phyloP scores from a whole-genome alignment of 1,284 basidiomycete species.

The Pseudozyma thailandica region DNA sequence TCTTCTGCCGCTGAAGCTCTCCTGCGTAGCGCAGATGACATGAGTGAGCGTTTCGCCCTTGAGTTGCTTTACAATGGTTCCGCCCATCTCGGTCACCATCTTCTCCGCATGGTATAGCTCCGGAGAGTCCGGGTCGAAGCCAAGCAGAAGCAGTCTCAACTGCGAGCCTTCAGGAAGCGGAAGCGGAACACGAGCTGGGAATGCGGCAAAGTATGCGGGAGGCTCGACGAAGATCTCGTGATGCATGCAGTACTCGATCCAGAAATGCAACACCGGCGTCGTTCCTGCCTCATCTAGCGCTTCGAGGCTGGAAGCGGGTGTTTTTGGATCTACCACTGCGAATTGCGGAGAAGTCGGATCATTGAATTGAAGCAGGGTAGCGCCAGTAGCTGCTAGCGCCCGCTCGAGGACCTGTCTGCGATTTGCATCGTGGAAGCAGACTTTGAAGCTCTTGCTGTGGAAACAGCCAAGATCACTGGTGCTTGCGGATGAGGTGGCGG shows the following conservation, averaged over 20 bases:
- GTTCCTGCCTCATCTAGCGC: constrained; percentile 7
- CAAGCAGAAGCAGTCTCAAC: constrained; percentile 40
- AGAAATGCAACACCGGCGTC: constrained; percentile 53
- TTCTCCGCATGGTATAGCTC: constrained; percentile 53
- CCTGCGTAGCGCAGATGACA: constrained; percentile 38
- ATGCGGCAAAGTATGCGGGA: constrained; percentile 36
- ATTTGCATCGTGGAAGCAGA: constrained; percentile 27
- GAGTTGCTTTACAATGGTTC: constrained; percentile 29
- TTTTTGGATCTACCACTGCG: constrained; percentile 30
- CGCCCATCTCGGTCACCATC: constrained; percentile 46
- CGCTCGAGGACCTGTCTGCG: constrained; percentile 31
- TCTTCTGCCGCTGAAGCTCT: constrained; percentile 23
- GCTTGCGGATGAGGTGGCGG: not conserved
- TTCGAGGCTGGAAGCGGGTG: constrained; percentile 10
- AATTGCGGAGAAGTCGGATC: constrained; percentile 14
- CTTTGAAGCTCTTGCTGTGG: constrained; percentile 20
- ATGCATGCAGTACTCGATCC: constrained; percentile 59
- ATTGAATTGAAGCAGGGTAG: constrained; percentile 11
- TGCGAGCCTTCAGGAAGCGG: constrained; percentile 31
- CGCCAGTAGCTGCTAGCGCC: constrained; percentile 34
- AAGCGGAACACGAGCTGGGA: constrained; percentile 30
- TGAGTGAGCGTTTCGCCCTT: constrained; percentile 43
- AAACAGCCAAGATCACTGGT: constrained; percentile 15
- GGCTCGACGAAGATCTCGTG: constrained; percentile 49
- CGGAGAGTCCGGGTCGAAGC: constrained; percentile 45